Evolutionary conservation across 768 basidiomycete species (phyloP), one percentile per base, ranked within the genome.

Genomic region (Lactarius tabidus): DNA sequence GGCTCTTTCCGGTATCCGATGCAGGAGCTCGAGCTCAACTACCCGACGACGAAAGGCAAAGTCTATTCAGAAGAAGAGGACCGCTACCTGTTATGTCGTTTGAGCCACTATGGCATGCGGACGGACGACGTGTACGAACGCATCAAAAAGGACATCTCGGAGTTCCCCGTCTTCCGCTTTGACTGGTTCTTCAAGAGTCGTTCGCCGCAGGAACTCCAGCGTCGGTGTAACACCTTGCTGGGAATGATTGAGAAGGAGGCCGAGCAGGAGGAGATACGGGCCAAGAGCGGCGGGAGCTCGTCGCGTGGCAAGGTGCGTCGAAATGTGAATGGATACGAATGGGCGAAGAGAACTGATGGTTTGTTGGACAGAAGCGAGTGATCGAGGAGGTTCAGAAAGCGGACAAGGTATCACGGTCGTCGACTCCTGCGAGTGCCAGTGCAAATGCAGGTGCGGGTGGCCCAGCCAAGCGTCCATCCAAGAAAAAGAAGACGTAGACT

Each of bases 131-230:
- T 93, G 29, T 97, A 95, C 72, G 96, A 99, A 72, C 79, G 88
- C 60, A 97, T 98, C 77, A 97, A 96, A 84, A 86, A 89, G 75
- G 96, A 98, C 75, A 94, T 98, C 68, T 89, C 87, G 18, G 95
- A 98, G 77, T 98, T 95, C 77, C 95, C 96, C 1, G 90, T 95
- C 17, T 99, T 98, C 79, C 82, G 95, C 26, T 98, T 98, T 71
- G 95, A 98, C 72, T 98, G 95, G 96, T 98, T 97, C 79, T 90
- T 95, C 82, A 95, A 96, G 80, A 93, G 92, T 69, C 79, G 96
- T 61, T 92, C 90, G 14, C 87, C 93, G 3, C 88, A 92, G 71
- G 96, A 98, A 77, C 77, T 98, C 63, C 86, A 89, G 72, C 79
- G 96, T 68, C 79, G 96, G 60, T 97, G 94, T 71, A 89, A 89